Percentiles rank a stretch among this genome's conserved stretches.
Conservation (phyloP, 768 basidiomycete genomes). For the Tulasnella sp. region DNA sequence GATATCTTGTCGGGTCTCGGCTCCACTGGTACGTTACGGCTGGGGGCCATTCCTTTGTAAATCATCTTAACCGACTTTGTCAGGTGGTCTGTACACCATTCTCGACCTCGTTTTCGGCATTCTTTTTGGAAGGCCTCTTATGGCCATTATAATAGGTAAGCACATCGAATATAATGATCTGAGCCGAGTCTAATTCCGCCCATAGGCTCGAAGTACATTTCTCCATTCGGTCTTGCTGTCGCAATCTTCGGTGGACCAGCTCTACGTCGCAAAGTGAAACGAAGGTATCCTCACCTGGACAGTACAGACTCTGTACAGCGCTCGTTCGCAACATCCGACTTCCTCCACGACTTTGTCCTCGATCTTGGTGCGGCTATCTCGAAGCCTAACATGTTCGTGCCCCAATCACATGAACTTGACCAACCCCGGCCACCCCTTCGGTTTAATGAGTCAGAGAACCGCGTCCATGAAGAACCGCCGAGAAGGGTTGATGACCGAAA, state of each 20-base stretch:
- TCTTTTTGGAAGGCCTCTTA: not conserved
- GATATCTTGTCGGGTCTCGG: conserved; percentile 1
- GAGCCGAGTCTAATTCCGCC: not conserved
- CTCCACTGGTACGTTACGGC: not conserved
- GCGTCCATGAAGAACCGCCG: not conserved
- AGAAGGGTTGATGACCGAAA: not conserved
- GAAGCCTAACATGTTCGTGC: not conserved
- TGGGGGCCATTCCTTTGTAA: not conserved
- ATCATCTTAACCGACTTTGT: not conserved
- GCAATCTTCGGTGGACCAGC: not conserved
- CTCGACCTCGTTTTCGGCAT: conserved; percentile 5
- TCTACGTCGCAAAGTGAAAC: not conserved
- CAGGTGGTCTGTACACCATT: conserved; percentile 3
- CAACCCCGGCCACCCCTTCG: not conserved
- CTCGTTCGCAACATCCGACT: conserved; percentile 1
- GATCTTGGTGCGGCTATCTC: not conserved
- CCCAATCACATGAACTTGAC: not conserved
- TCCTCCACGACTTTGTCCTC: conserved; percentile 8
- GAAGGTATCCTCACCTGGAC: not conserved
- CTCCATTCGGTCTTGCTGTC: conserved; percentile 1
- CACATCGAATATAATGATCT: not conserved
- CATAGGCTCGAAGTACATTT: conserved; percentile 9
- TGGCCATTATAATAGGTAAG: conserved; percentile 11
- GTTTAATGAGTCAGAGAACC: not conserved
- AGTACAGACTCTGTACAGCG: not conserved